Evolutionary conservation across 805 yeast genomes (phyloP).

Genomic region (Kregervanrija fluxuum): DNA sequence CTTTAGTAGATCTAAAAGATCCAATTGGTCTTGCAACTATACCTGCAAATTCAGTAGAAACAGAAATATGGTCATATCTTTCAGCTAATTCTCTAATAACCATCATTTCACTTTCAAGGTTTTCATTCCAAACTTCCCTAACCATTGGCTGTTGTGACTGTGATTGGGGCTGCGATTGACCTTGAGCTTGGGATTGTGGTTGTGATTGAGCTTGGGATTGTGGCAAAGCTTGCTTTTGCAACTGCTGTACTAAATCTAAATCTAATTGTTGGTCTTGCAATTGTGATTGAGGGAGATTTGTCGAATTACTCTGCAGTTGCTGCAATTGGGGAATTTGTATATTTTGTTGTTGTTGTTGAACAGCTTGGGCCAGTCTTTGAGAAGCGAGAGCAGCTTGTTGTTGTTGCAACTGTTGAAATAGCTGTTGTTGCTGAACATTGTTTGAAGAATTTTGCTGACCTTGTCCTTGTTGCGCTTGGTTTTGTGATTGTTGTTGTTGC

Average conservation of each 20-base stretch:
- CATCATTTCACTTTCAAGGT: slow-evolving; percentile 60
- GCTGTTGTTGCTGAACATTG: slow-evolving; percentile 13
- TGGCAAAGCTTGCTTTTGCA: slow-evolving; percentile 10
- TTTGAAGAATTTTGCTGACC: slow-evolving; percentile 12
- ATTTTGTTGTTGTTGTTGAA: slow-evolving; percentile 6
- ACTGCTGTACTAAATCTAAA: slow-evolving; percentile 16
- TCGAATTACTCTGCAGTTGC: slow-evolving; percentile 8
- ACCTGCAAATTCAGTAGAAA: slow-evolving; percentile 94
- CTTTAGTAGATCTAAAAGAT: slow-evolving; percentile 77
- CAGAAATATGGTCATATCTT: slow-evolving; percentile 51
- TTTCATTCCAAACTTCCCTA: slow-evolving; percentile 69
- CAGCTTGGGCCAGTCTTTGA: slow-evolving; percentile 9
- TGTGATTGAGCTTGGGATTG: slow-evolving; percentile 19
- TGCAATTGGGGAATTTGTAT: slow-evolving; percentile 9
- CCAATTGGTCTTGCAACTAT: slow-evolving; percentile 96
- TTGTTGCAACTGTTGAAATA: slow-evolving; percentile 15
- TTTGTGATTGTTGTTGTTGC: slow-evolving; percentile 15
- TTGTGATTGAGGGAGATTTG: slow-evolving; percentile 1
- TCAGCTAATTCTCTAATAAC: slow-evolving; percentile 51
- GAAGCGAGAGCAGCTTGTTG: slow-evolving; percentile 20
- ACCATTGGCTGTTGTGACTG: slow-evolving; percentile 38
- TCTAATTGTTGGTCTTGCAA: not conserved
- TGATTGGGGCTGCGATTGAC: slow-evolving; percentile 13
- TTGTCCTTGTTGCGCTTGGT: slow-evolving; percentile 11
- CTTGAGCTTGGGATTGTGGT: slow-evolving; percentile 11